A percentile compares a stretch with the other conserved stretches of the same genome.
Evolutionary conservation across 169 alveolate genomes (phyloP).

Genomic region (Plasmodium blacklocki): DNA sequence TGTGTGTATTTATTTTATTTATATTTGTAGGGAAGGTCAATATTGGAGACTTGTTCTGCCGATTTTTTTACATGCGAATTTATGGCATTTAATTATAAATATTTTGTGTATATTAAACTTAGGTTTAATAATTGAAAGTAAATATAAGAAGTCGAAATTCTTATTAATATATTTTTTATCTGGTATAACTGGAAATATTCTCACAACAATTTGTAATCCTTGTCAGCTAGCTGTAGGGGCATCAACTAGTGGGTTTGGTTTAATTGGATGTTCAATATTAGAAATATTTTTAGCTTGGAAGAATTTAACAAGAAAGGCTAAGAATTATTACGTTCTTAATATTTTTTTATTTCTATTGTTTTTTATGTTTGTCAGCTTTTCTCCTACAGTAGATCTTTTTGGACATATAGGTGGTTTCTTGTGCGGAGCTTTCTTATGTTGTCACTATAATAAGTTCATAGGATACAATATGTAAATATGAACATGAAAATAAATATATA

Average conservation of each 20-base stretch:
- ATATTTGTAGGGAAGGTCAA: conserved; percentile 47
- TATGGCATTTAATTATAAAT: conserved; percentile 73
- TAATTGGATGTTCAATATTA: conserved; percentile 77
- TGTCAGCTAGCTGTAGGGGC: conserved; percentile 81
- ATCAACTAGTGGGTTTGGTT: conserved; percentile 79
- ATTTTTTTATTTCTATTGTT: conserved; percentile 53
- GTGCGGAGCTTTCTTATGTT: conserved; percentile 69
- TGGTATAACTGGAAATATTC: conserved; percentile 76
- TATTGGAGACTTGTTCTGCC: conserved; percentile 69
- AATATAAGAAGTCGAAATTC: conserved; percentile 33
- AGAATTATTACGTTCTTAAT: conserved; percentile 58
- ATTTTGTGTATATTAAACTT: conserved; percentile 61
- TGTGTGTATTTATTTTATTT: not conserved
- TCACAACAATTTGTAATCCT: conserved; percentile 78
- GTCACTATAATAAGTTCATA: conserved; percentile 47
- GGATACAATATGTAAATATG: conserved; percentile 52
- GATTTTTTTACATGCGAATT: conserved; percentile 68
- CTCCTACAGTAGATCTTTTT: conserved; percentile 73
- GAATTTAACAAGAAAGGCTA: conserved; percentile 47
- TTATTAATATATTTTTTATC: conserved; percentile 30
- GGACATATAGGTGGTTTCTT: conserved; percentile 74
- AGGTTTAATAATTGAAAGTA: conserved; percentile 68
- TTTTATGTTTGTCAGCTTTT: conserved; percentile 66
- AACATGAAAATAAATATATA: not conserved
- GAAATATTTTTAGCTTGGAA: conserved; percentile 79